Evolutionary conservation across 2,329 filamentous ascomycete genomes (phyloP).

Genomic region (Sodiomyces alkalinus): DNA sequence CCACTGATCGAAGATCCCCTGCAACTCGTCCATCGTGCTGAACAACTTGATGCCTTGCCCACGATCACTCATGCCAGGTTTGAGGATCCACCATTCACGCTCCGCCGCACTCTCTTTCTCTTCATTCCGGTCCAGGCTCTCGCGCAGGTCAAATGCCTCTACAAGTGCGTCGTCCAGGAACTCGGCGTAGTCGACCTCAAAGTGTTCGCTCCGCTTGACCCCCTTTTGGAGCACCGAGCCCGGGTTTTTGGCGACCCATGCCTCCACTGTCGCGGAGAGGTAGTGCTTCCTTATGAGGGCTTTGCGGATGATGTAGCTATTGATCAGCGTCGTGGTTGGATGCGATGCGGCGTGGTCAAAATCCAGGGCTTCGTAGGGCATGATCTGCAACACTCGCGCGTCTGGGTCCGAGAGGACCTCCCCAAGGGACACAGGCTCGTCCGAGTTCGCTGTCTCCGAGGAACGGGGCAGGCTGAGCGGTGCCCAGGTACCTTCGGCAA

Average conservation of each 20-base stretch:
- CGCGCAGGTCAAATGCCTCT: constrained; percentile 75
- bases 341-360: constrained; percentile 59
- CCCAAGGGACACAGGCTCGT: constrained; percentile 18
- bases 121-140: constrained; percentile 56
- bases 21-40: constrained; percentile 69
- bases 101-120: constrained; percentile 15
- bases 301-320: constrained; percentile 91
- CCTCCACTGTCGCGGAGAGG: constrained; percentile 65
- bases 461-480: constrained; percentile 26
- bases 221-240: constrained; percentile 51
- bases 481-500: constrained; percentile 42
- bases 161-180: constrained; percentile 88
- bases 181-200: constrained; percentile 93
- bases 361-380: constrained; percentile 74
- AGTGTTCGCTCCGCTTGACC: constrained; percentile 65
- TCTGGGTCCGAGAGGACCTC: constrained; percentile 17
- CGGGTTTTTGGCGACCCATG: constrained; percentile 78
- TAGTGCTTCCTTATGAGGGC: constrained; percentile 95
- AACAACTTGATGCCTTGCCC: constrained; percentile 90
- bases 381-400: constrained; percentile 56
- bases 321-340: constrained; percentile 50
- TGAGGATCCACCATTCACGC: constrained; percentile 92
- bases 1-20: constrained; percentile 82
- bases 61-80: constrained; percentile 93
- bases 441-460: constrained; percentile 10